Evolutionary conservation across 164 flowering plant genomes (phyloP).

Genomic region (Sedum album): DNA sequence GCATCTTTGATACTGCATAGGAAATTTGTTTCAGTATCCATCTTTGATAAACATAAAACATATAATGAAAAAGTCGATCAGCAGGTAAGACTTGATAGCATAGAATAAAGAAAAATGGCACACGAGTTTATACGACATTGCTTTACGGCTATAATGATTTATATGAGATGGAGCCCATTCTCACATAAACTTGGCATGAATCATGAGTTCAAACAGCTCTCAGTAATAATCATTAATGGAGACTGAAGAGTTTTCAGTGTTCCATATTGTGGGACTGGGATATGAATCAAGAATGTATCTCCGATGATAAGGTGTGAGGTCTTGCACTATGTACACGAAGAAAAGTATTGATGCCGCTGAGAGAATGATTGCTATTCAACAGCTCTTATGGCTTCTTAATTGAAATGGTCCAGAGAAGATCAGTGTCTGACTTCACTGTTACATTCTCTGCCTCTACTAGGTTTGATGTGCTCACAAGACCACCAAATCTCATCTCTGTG

Average conservation of each 20-base stretch:
- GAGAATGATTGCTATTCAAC: background rate
- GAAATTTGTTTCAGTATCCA: too few relatives aligned
- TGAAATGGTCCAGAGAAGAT: constrained; percentile 91
- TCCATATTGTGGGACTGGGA: background rate
- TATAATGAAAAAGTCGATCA: too few relatives aligned
- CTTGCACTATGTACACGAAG: background rate
- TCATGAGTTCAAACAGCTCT: background rate
- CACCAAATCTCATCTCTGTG: constrained; percentile 76
- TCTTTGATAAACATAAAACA: too few relatives aligned
- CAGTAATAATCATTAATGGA: too few relatives aligned
- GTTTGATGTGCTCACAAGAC: constrained; percentile 79
- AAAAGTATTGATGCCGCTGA: background rate
- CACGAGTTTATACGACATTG: too few relatives aligned
- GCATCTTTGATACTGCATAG: too few relatives aligned
- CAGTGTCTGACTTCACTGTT: constrained; percentile 64
- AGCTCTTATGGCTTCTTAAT: constrained; percentile 26
- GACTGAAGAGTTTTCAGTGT: background rate
- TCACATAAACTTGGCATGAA: too few relatives aligned
- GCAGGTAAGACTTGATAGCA: too few relatives aligned
- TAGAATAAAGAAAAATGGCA: too few relatives aligned
- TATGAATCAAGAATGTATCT: background rate
- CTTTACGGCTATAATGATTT: too few relatives aligned
- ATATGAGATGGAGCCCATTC: too few relatives aligned
- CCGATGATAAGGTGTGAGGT: background rate
- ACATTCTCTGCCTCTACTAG: constrained; percentile 50